Evolutionary conservation across 768 basidiomycete genomes (phyloP).

Genomic region (Chiua virens): DNA sequence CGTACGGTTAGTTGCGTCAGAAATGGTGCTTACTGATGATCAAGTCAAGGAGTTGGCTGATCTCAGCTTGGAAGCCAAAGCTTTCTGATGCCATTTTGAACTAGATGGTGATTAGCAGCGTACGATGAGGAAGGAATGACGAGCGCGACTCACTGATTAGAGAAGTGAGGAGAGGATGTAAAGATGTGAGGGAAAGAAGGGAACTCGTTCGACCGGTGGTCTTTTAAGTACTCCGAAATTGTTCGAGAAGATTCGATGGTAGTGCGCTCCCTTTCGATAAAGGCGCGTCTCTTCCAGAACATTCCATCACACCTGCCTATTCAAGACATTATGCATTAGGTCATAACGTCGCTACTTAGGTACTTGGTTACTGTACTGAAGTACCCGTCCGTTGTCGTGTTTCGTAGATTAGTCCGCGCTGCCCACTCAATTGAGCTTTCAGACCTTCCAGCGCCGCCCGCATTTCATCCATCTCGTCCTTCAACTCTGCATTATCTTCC

Average conservation of each 20-base stretch:
- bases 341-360: background rate
- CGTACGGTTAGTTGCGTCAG: background rate
- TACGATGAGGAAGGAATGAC: background rate
- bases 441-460: constrained; percentile 69
- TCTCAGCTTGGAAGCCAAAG: constrained; percentile 99
- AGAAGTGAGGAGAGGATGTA: constrained; percentile 4
- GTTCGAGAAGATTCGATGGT: constrained; percentile 48
- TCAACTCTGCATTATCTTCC: constrained; percentile 56
- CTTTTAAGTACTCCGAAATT: constrained; percentile 36
- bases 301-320: constrained; percentile 36
- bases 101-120: constrained; percentile 16
- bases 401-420: constrained; percentile 44
- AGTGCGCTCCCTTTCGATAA: background rate
- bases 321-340: constrained; percentile 8
- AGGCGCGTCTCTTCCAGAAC: constrained; percentile 30
- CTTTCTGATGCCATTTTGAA: constrained; percentile 72
- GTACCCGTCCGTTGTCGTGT: constrained; percentile 42
- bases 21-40: constrained; percentile 81
- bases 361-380: background rate
- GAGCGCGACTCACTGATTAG: constrained; percentile 14
- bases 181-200: constrained; percentile 12
- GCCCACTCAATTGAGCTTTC: constrained; percentile 54
- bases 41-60: constrained; percentile 96
- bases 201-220: constrained; percentile 15
- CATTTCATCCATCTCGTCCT: constrained; percentile 63